These are phyloP conservation scores for Colletotrichum caudatum DNA, from an alignment of 2,329 filamentous ascomycete genomes.

Conservation along the genomic window DNA sequence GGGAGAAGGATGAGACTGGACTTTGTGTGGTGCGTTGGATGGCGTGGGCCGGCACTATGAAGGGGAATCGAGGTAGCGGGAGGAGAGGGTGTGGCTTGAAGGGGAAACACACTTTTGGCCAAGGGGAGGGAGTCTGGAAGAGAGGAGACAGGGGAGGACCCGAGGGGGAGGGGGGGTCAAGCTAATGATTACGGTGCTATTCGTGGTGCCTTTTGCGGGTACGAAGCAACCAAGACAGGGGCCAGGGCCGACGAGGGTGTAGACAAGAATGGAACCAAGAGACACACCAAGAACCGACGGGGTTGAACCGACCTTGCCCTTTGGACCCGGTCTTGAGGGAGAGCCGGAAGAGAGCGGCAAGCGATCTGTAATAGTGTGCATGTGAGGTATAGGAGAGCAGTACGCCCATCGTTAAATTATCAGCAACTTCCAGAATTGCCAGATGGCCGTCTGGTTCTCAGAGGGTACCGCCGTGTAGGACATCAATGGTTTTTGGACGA, in stretches of 20 bases:
- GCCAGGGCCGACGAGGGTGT: slow-evolving; percentile 22
- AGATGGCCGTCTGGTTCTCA: not conserved
- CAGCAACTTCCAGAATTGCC: not conserved
- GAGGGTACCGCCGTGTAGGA: not conserved
- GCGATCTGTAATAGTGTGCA: not conserved
- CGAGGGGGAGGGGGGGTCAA: slow-evolving; percentile 29
- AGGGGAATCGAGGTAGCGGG: slow-evolving; percentile 12
- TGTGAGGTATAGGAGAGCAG: not conserved
- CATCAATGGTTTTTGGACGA: not conserved
- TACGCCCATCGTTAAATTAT: not conserved
- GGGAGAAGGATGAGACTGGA: slow-evolving; percentile 34
- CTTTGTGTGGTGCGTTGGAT: slow-evolving; percentile 36
- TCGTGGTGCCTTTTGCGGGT: slow-evolving; percentile 39
- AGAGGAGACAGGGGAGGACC: slow-evolving; percentile 29
- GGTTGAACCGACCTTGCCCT: slow-evolving; percentile 1
- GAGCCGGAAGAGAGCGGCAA: not conserved
- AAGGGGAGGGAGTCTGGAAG: slow-evolving; percentile 20
- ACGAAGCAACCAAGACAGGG: slow-evolving; percentile 39
- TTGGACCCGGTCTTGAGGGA: not conserved
- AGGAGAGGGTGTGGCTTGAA: slow-evolving; percentile 37
- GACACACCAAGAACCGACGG: slow-evolving; percentile 15
- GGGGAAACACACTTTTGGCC: slow-evolving; percentile 38
- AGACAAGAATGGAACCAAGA: slow-evolving; percentile 2
- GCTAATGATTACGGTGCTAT: slow-evolving; percentile 40
- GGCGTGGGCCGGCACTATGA: slow-evolving; percentile 18